Evolutionary conservation across 2,329 filamentous ascomycete species (phyloP).

Genomic region (Colletotrichum siamense): DNA sequence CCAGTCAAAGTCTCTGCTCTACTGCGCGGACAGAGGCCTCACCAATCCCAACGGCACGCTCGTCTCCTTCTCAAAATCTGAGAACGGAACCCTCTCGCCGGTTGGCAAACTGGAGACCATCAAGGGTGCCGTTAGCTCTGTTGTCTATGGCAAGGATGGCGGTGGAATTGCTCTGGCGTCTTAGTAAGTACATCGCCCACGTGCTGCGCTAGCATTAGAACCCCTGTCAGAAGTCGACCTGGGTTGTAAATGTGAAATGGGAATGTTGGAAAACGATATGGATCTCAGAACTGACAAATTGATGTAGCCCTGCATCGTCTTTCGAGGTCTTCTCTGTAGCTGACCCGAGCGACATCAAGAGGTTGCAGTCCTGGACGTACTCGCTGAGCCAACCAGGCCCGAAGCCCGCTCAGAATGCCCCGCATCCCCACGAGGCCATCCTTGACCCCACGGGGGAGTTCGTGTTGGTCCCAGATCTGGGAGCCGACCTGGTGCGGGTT

Average conservation of each 20-base stretch:
- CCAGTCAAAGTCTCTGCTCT: constrained; percentile 16
- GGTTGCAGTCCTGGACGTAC: constrained; percentile 34
- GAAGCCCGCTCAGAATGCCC: constrained; percentile 14
- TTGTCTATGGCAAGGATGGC: constrained; percentile 17
- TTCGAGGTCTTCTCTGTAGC: constrained; percentile 19
- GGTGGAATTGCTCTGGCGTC: constrained; percentile 23
- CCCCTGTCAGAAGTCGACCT: background rate
- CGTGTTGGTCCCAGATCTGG: constrained; percentile 15
- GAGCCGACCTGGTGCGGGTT: constrained; percentile 19
- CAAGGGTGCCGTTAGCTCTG: constrained; percentile 22
- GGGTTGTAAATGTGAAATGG: background rate
- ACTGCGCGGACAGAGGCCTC: constrained; percentile 17
- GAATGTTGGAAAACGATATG: background rate
- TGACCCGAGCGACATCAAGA: constrained; percentile 15
- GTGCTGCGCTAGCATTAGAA: background rate
- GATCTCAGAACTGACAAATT: background rate
- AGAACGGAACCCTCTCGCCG: constrained; percentile 5
- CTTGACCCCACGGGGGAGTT: constrained; percentile 22
- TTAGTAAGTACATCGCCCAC: constrained; percentile 19
- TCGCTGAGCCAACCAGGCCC: constrained; percentile 50
- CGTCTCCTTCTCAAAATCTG: constrained; percentile 18
- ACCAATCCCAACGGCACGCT: constrained; percentile 14
- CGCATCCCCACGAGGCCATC: constrained; percentile 19
- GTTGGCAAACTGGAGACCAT: constrained; percentile 19
- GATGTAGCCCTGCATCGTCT: background rate